phyloP scores from a whole-genome alignment of 805 yeast species.

The Ascoidea rubescens region DNA sequence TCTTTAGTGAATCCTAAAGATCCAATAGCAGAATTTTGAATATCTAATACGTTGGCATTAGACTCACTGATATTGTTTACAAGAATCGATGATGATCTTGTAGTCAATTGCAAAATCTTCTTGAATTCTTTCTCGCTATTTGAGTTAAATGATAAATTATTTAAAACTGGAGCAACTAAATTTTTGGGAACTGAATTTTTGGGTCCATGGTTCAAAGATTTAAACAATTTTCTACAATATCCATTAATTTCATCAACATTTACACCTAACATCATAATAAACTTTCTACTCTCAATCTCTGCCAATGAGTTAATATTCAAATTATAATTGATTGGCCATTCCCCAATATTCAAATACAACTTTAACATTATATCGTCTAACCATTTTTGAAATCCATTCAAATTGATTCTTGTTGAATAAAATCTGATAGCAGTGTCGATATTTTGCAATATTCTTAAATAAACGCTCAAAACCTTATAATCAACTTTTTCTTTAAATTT shows the following conservation, averaged over 20 bases:
- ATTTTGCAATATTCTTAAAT: slow-evolving; percentile 12
- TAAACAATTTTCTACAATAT: slow-evolving; percentile 29
- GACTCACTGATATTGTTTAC: slow-evolving; percentile 16
- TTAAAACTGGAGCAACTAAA: slow-evolving; percentile 29
- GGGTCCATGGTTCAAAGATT: slow-evolving; percentile 39
- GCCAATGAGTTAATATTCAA: slow-evolving; percentile 13
- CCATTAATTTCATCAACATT: slow-evolving; percentile 13
- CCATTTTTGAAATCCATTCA: not conserved
- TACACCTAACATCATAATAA: slow-evolving; percentile 27
- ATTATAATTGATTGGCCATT: slow-evolving; percentile 21
- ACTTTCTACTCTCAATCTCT: slow-evolving; percentile 31
- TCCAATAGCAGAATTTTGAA: slow-evolving; percentile 43
- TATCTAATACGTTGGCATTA: slow-evolving; percentile 23
- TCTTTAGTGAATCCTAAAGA: slow-evolving; percentile 37
- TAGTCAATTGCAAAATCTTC: slow-evolving; percentile 31
- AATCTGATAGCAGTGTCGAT: slow-evolving; percentile 2
- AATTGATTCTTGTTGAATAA: not conserved
- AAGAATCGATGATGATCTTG: slow-evolving; percentile 4
- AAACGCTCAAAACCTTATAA: slow-evolving; percentile 16
- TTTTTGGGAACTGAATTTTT: slow-evolving; percentile 36
- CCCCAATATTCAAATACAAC: not conserved
- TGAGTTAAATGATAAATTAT: slow-evolving; percentile 24
- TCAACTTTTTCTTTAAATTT: slow-evolving; percentile 10
- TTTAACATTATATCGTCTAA: too few relatives aligned
- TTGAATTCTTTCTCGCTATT: slow-evolving; percentile 39